phyloP scores from a whole-genome alignment of 306 rosid genomes.

The Herpetospermum pedunculosum region DNA sequence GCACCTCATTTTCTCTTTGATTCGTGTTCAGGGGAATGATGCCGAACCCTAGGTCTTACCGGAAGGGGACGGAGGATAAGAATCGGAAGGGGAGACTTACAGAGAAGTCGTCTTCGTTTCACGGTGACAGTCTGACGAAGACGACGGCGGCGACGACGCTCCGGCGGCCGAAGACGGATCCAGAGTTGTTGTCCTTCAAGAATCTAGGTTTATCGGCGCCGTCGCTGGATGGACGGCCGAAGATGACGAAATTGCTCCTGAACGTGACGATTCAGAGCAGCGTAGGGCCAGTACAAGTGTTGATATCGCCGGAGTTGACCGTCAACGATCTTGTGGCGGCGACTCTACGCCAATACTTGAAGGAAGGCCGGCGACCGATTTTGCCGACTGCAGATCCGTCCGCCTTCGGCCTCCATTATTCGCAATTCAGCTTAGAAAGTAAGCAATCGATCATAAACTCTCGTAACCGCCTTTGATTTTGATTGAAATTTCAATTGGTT shows the following conservation, averaged over 20 bases:
- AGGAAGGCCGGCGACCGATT: constrained; percentile 77
- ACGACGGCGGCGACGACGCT: constrained; percentile 11
- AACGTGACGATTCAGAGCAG: constrained; percentile 75
- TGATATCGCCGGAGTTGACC: constrained; percentile 39
- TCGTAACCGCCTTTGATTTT: background rate
- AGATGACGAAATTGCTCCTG: constrained; percentile 55
- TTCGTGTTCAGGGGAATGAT: constrained; percentile 14
- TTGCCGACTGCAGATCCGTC: constrained; percentile 27
- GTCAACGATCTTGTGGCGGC: constrained; percentile 52
- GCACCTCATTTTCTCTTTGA: background rate
- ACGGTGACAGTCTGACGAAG: constrained; percentile 12
- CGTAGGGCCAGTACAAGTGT: constrained; percentile 57
- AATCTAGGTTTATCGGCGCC: background rate
- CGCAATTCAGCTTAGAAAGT: constrained; percentile 96
- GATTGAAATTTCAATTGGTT: background rate
- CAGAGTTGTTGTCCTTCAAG: constrained; percentile 31
- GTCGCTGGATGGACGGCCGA: constrained; percentile 23
- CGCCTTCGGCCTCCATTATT: constrained; percentile 66
- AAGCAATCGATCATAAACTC: background rate
- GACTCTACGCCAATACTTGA: constrained; percentile 36
- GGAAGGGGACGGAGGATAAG: constrained; percentile 32
- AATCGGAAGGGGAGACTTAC: constrained; percentile 35
- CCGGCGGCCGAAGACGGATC: constrained; percentile 62
- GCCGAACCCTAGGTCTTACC: constrained; percentile 48
- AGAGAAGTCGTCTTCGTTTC: constrained; percentile 51